Evolutionary conservation across 305 asterid species (phyloP).

Genomic region (Salvia sclarea): DNA sequence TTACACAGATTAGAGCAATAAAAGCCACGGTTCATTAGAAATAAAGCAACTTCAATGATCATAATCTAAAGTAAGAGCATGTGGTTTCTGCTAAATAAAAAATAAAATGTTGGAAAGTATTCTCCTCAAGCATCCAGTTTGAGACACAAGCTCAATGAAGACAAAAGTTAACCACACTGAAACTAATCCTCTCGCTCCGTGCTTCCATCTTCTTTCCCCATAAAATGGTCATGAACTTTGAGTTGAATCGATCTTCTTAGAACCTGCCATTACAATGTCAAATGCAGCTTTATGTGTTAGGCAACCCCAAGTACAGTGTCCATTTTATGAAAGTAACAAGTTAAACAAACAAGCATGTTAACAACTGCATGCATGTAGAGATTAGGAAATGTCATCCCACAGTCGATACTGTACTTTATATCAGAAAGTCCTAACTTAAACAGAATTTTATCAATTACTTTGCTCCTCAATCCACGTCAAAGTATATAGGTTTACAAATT

Average conservation of each 20-base stretch:
- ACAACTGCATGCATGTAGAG: neutral
- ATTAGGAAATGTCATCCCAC: neutral
- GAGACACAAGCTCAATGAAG: slow-evolving; percentile 20
- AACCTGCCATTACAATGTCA: slow-evolving; percentile 37
- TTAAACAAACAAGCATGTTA: neutral
- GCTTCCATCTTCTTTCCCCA: slow-evolving; percentile 31
- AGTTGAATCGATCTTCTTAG: slow-evolving; percentile 22
- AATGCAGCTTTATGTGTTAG: neutral
- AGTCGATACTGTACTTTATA: neutral
- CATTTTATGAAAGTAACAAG: too few relatives aligned
- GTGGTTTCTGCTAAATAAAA: slow-evolving; percentile 8
- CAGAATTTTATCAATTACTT: neutral
- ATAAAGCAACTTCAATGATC: neutral
- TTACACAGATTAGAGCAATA: slow-evolving; percentile 12
- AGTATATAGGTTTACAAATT: neutral
- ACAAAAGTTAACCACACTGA: slow-evolving; percentile 4
- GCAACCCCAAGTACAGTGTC: neutral
- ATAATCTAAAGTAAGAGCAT: slow-evolving; percentile 8
- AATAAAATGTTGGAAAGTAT: neutral
- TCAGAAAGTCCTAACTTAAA: neutral
- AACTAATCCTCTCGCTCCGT: neutral
- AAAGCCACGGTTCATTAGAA: slow-evolving; percentile 11
- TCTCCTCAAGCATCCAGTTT: slow-evolving; percentile 23
- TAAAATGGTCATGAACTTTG: slow-evolving; percentile 17
- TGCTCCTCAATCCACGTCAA: neutral